Percentiles rank a stretch among this genome's conserved stretches.
Conservation (phyloP, 495 filamentous ascomycete species). For the Penicillium fimorum region DNA sequence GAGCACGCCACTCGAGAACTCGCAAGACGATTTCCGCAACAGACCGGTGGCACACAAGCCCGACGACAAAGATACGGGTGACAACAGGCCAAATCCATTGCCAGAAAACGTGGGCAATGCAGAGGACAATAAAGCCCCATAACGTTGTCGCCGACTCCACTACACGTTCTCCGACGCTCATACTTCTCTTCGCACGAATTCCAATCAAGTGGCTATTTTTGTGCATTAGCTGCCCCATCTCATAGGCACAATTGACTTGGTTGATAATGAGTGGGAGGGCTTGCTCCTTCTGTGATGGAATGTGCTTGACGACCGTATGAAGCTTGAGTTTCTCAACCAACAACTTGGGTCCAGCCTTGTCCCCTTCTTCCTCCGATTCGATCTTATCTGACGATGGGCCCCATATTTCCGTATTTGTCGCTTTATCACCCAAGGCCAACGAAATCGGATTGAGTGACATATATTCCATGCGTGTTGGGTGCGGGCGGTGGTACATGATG, state of each 20-base stretch:
- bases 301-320: conserved; percentile 77
- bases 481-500: conserved; percentile 82
- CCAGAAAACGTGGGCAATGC: conserved; percentile 67
- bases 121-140: conserved; percentile 69
- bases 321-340: conserved; percentile 87
- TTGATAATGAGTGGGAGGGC: conserved; percentile 80
- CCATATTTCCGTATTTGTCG: conserved; percentile 27
- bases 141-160: conserved; percentile 88
- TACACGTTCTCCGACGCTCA: conserved; percentile 92
- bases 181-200: conserved; percentile 71
- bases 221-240: conserved; percentile 77
- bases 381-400: conserved; percentile 28
- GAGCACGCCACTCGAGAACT: conserved; percentile 83
- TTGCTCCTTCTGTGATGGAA: conserved; percentile 77
- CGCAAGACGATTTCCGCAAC: conserved; percentile 76
- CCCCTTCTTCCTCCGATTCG: conserved; percentile 56
- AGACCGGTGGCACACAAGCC: conserved; percentile 76
- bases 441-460: conserved; percentile 89
- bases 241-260: conserved; percentile 94
- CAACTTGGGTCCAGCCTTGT: conserved; percentile 57
- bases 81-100: conserved; percentile 78
- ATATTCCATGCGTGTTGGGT: conserved; percentile 91
- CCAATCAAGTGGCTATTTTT: conserved; percentile 84
- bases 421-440: conserved; percentile 79
- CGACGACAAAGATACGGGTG: conserved; percentile 68